Conservation (phyloP, 495 filamentous ascomycete species). For the Lasiosphaeriaceae sp. region DNA sequence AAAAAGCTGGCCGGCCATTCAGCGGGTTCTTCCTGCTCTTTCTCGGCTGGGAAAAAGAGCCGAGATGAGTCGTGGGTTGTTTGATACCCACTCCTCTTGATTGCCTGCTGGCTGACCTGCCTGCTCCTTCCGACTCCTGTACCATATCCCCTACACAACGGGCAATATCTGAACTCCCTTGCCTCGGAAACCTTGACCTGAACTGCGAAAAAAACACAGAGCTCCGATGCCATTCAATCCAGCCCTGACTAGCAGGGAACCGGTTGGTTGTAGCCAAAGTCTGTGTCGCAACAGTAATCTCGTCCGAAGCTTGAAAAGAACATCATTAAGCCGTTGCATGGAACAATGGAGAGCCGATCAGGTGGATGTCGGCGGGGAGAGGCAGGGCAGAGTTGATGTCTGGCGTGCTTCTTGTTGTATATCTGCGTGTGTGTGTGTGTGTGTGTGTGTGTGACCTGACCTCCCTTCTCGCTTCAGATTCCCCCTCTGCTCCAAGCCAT, state of each 20-base stretch:
- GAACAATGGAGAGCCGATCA: background rate
- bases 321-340: background rate
- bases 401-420: background rate
- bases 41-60: too few species aligned
- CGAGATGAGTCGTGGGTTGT: too few species aligned
- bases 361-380: background rate
- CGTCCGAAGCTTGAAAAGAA: slow-evolving; percentile 2
- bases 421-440: background rate
- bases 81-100: too few species aligned
- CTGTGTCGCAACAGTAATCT: slow-evolving; percentile 23
- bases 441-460: slow-evolving; percentile 1
- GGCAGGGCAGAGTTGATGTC: background rate
- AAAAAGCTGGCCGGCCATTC: too few species aligned
- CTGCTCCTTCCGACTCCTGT: too few species aligned
- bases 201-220: slow-evolving; percentile 22
- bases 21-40: too few species aligned
- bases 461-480: slow-evolving; percentile 10
- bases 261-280: background rate
- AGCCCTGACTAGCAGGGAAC: slow-evolving; percentile 19
- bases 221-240: background rate
- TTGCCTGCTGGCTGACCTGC: too few species aligned
- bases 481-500: background rate
- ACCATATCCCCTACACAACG: background rate
- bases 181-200: slow-evolving; percentile 33
- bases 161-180: background rate